Evolutionary conservation across 2,329 filamentous ascomycete species (phyloP).

Genomic region (Aspergillus sp.): DNA sequence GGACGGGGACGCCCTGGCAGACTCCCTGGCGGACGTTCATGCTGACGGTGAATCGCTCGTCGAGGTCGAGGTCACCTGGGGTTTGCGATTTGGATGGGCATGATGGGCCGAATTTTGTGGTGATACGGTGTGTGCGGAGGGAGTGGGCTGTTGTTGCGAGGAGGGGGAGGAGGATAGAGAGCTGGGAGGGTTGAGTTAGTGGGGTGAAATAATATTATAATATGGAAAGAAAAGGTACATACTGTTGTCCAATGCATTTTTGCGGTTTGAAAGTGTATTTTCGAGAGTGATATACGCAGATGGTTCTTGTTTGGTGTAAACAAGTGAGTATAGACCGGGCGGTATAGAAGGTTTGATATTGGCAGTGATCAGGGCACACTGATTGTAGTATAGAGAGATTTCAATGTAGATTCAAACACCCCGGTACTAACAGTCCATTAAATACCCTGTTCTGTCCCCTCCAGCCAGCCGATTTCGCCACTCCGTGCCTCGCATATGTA

Average conservation of each 20-base stretch:
- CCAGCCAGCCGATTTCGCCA: not conserved
- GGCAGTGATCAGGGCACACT: no score
- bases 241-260: constrained; percentile 14
- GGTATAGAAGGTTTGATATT: not conserved
- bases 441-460: not conserved
- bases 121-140: constrained; percentile 26
- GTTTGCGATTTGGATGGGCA: constrained; percentile 19
- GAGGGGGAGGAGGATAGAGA: constrained; percentile 21
- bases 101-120: constrained; percentile 31
- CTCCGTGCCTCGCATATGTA: not conserved
- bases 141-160: constrained; percentile 23
- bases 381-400: not conserved
- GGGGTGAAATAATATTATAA: no score
- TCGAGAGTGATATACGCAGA: no score
- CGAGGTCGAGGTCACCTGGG: constrained; percentile 16
- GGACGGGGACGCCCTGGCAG: constrained; percentile 28
- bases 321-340: not conserved
- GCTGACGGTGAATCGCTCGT: constrained; percentile 22
- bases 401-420: not conserved
- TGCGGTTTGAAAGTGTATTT: not conserved
- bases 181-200: constrained; percentile 11
- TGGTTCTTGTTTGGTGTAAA: no score
- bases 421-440: no score
- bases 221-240: constrained; percentile 41
- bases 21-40: constrained; percentile 21